Evolutionary conservation across 306 rosid species (phyloP), one percentile per base, ranked within the genome.

Genomic region (Myrica gale): DNA sequence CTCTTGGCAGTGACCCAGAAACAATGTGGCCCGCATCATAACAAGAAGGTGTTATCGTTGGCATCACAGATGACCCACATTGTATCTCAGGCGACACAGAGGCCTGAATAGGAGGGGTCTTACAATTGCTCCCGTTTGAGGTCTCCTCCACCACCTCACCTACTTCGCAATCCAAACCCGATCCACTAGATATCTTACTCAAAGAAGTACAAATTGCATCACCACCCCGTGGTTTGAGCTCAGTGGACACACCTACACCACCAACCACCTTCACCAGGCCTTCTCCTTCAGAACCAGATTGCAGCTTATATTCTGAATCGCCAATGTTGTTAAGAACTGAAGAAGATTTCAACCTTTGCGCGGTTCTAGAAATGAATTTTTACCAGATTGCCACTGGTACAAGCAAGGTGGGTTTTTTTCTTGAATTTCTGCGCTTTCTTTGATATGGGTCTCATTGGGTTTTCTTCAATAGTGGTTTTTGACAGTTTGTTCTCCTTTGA

Each of bases 51-150:
- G 93, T 84, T n/a, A 63, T 42, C 4, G 82, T 48, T 5, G 86
- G 45, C 26, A 89, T 78, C 80, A 84, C 82, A 71, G 82, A 44
- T 58, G 91, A 86, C 20, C 83, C 90, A 50, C 88, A 85, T 75
- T 88, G 93, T 77, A 93, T 82, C 82, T 93, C 97, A 2, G 98
- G 96, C 19, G 98, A 93, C 77, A 91, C 78, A 63, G 97, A 89
- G 45, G 83, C 80, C 78, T 87, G 84, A 83, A 90, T 76, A 19
- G 98, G 94, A 63, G 96, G 98, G 43, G 98, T 90, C 85, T 60
- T 82, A 72, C 71, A 71, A 65, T 21, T 65, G 53, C 89, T 79
- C 67, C 52, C 55, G 71, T 80, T 32, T 9, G 84, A 81, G 71
- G 71, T 78, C 84, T 83, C 80, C 79, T 77, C 81, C 48, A 61